phyloP scores from a whole-genome alignment of 202 grass and related monocot species.

The Digitaria exilis region DNA sequence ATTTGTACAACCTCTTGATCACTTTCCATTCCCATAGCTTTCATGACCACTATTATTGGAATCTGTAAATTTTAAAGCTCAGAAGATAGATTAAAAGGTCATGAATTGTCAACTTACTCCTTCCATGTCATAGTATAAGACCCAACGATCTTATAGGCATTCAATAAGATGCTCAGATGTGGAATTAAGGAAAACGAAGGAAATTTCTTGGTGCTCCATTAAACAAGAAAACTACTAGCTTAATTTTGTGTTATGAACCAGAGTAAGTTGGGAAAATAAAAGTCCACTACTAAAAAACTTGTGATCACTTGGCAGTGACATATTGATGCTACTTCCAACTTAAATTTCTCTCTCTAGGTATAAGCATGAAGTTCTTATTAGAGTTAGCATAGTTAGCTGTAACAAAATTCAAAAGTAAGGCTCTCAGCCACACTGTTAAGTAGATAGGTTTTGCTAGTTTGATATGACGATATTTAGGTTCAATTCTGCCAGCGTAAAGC shows the following conservation, averaged over 20 bases:
- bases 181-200: conserved; percentile 14
- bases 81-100: conserved; percentile 11
- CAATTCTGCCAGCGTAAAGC: background rate
- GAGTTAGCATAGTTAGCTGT: background rate
- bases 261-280: background rate
- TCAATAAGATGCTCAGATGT: conserved; percentile 7
- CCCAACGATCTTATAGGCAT: background rate
- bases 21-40: conserved; percentile 95
- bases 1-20: conserved; percentile 96
- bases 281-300: background rate
- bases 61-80: conserved; percentile 59
- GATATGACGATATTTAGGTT: background rate
- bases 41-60: conserved; percentile 96
- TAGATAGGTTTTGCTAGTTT: background rate
- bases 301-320: background rate
- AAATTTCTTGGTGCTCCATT: conserved; percentile 9
- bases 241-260: background rate
- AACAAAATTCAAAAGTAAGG: background rate
- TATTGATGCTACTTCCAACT: background rate
- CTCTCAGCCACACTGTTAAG: background rate
- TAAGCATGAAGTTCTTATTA: background rate
- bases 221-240: conserved; percentile 15
- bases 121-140: conserved; percentile 14
- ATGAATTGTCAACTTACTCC: conserved; percentile 23
- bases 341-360: background rate